phyloP scores from a whole-genome alignment of 106 monocot genomes.

The Agapanthus africanus region DNA sequence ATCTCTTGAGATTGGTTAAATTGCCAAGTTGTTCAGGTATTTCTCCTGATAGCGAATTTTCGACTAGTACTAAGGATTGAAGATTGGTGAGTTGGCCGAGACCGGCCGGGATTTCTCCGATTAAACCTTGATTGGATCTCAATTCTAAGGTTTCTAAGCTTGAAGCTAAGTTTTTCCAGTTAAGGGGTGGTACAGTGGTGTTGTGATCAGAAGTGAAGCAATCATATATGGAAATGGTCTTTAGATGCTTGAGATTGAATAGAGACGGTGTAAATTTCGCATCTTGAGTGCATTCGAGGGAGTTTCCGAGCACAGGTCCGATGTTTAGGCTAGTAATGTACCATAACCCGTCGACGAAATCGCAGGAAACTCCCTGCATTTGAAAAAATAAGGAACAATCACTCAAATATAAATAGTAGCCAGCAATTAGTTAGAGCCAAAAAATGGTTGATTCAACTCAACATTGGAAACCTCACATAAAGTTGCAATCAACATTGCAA shows the following conservation, averaged over 20 bases:
- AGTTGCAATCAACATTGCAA: too few species aligned
- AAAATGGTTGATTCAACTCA: too few species aligned
- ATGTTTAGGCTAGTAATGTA: conserved; percentile 56
- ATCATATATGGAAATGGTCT: conserved; percentile 50
- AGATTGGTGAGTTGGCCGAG: conserved; percentile 47
- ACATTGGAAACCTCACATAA: not conserved
- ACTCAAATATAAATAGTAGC: not conserved
- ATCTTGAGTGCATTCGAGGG: conserved; percentile 44
- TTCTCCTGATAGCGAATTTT: conserved; percentile 40
- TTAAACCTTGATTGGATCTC: conserved; percentile 54
- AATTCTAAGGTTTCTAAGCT: conserved; percentile 72
- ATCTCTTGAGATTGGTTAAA: conserved; percentile 29
- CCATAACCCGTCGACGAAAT: conserved; percentile 62
- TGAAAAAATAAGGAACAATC: not conserved
- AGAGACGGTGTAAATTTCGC: conserved; percentile 46
- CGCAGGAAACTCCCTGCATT: conserved; percentile 78
- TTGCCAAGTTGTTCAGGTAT: conserved; percentile 42
- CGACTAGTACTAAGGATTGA: conserved; percentile 53
- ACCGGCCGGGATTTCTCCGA: conserved; percentile 36
- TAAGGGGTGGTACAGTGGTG: conserved; percentile 29
- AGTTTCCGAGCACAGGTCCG: conserved; percentile 79
- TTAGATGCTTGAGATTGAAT: conserved; percentile 59
- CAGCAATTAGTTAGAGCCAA: too few species aligned
- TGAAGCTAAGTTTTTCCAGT: conserved; percentile 53
- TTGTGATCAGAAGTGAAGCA: conserved; percentile 47